phyloP scores from a whole-genome alignment of 495 filamentous ascomycete genomes.

The Penicillium canariense region DNA sequence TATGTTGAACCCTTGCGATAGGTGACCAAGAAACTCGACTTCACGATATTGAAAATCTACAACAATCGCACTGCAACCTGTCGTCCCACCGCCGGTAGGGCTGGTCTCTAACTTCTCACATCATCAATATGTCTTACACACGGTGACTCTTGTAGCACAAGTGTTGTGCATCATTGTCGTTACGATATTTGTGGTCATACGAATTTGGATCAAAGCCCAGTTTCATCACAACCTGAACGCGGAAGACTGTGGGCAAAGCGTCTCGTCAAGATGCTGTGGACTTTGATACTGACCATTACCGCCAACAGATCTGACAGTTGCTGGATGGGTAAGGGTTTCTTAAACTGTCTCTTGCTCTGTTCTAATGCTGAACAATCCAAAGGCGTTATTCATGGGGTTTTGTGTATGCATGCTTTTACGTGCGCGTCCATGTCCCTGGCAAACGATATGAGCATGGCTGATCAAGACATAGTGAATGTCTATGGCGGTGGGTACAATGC shows the following conservation, averaged over 20 bases:
- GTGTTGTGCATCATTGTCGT: not conserved
- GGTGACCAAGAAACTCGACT: not conserved
- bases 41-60: not conserved
- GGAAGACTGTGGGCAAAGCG: not conserved
- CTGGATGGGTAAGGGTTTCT: not conserved
- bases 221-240: not conserved
- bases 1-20: not conserved
- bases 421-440: not conserved
- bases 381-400: not conserved
- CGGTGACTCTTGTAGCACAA: not conserved
- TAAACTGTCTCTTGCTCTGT: not conserved
- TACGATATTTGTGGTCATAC: not conserved
- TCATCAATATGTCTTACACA: not conserved
- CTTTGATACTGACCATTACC: not conserved
- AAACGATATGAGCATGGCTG: not conserved
- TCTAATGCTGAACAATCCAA: not conserved
- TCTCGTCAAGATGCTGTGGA: not conserved
- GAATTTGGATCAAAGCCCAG: not conserved
- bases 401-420: not conserved
- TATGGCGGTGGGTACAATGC: not conserved
- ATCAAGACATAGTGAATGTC: not conserved
- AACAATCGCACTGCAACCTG: not conserved
- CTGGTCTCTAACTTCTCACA: not conserved
- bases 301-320: not conserved
- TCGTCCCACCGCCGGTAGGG: not conserved